Conservation (phyloP, 208 protist genomes). For the Willaertia magna region DNA sequence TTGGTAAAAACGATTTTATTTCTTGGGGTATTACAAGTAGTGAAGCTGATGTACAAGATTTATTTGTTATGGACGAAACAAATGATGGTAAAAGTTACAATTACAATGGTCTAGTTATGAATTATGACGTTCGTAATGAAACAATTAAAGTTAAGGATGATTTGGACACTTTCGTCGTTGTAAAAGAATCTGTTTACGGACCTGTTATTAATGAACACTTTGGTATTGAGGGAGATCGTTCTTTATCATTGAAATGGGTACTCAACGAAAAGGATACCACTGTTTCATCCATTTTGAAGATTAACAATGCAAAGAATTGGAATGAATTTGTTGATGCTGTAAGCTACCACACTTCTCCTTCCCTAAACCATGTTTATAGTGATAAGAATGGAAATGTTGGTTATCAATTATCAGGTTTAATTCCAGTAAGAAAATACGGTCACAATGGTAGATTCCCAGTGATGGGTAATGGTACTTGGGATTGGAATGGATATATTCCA, state of each 20-base stretch:
- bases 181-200: neutral
- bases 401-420: neutral
- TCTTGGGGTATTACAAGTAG: neutral
- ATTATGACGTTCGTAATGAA: neutral
- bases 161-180: neutral
- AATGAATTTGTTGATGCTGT: neutral
- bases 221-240: neutral
- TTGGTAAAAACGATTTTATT: constrained; percentile 13
- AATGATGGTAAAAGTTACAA: neutral
- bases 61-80: neutral
- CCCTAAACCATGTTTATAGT: neutral
- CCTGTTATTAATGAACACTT: neutral
- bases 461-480: neutral
- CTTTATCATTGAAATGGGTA: neutral
- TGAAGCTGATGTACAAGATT: constrained; percentile 6
- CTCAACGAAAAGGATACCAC: neutral
- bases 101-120: neutral
- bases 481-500: neutral
- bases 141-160: neutral
- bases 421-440: constrained; percentile 6
- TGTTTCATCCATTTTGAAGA: neutral
- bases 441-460: neutral
- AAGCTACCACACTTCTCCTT: neutral
- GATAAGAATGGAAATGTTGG: constrained; percentile 1
- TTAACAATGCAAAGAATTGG: neutral